Evolutionary conservation across 345 rosid species (phyloP), one percentile per base, ranked within the genome.

Genomic region (Eucalyptus urophylla): DNA sequence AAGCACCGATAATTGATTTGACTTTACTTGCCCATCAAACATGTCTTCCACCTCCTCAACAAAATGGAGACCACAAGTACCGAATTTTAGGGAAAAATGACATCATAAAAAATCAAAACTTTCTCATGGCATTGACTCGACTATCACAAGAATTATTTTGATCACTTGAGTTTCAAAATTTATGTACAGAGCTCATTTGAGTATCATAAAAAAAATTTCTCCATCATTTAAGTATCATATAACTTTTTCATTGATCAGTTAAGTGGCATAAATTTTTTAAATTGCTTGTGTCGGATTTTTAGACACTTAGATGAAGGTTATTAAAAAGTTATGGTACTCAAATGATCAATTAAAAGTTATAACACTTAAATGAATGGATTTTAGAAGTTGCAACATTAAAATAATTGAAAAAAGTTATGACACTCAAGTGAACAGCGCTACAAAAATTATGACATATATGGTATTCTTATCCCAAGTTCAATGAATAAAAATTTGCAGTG

Each of bases 121-220:
- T 65, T 29, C 3, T 7, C 58, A 6, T 13, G 15, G 5, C 31
- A 6, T 14, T 62, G 9, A 62, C 19, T 29, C 0, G 4, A 60
- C 16, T 13, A 13, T 62, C 4, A 1, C 4, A 62, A 29, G 0
- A 12, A 14, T 65, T n/a, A 14, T 62, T 65, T 14, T 4, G 3
- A n/a, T 65, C 37, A n/a, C 3, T n/a, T 65, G 21, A 53, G 0
- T 19, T 53, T 19, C 24, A 19, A 53, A 53, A 19, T 9, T 53
- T 0, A 53, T 53, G 25, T 53, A 19, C 0, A 53, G 0, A 19
- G 0, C 10, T 65, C 11, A n/a, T 29, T n/a, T 14, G 0, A n/a
- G 3, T 65, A 0, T 7, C 3, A n/a, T n/a, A n/a, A 65, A 4
- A 29, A 27, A 4, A 6, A 13, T 0, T 3, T 60, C 14, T 1